phyloP scores from a whole-genome alignment of 805 yeast species.

The Candida xiaguanensis region DNA sequence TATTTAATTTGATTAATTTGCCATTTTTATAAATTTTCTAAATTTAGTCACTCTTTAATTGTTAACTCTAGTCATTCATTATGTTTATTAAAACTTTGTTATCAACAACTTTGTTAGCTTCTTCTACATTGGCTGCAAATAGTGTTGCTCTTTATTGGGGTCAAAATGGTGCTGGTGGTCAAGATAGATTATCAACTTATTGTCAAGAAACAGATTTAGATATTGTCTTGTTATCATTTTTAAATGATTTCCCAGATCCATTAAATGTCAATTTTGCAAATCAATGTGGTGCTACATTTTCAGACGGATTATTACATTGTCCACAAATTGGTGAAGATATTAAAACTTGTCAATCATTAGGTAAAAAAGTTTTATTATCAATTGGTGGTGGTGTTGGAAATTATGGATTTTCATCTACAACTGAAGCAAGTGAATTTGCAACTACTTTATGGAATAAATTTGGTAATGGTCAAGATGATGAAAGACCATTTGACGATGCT shows the following conservation, averaged over 20 bases:
- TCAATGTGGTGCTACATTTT: constrained; percentile 24
- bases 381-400: constrained; percentile 42
- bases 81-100: constrained; percentile 7
- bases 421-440: constrained; percentile 55
- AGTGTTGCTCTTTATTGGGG: constrained; percentile 21
- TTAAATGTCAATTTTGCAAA: constrained; percentile 17
- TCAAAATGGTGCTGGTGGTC: constrained; percentile 18
- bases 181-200: constrained; percentile 38
- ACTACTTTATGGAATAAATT: constrained; percentile 32
- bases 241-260: constrained; percentile 50
- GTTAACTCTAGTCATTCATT: constrained; percentile 4
- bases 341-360: constrained; percentile 63
- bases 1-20: no score
- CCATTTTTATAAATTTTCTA: no score
- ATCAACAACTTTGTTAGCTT: constrained; percentile 8
- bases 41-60: constrained; percentile 3
- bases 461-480: constrained; percentile 25
- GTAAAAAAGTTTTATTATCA: constrained; percentile 72
- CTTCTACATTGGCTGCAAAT: constrained; percentile 13
- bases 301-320: constrained; percentile 36
- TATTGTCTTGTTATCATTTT: constrained; percentile 63
- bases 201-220: constrained; percentile 68
- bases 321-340: constrained; percentile 53
- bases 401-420: constrained; percentile 50
- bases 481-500: constrained; percentile 27